These are phyloP conservation scores for Euphorbia schlechtendalii DNA, from an alignment of 441 rosid genomes.

Conservation along the genomic window DNA sequence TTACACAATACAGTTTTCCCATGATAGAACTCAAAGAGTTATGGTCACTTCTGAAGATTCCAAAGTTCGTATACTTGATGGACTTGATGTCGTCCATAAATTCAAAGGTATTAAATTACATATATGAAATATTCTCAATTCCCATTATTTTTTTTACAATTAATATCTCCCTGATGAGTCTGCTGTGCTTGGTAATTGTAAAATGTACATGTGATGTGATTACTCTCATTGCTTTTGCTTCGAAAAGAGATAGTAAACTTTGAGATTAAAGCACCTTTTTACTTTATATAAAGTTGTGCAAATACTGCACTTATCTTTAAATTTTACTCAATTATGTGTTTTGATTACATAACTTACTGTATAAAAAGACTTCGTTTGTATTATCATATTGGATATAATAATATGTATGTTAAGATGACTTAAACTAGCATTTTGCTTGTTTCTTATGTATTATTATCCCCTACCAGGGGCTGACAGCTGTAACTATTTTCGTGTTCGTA, in stretches of 20 bases:
- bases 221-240: not conserved
- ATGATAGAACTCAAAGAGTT: constrained; percentile 42
- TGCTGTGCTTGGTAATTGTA: not conserved
- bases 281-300: not conserved
- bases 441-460: not conserved
- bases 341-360: not conserved
- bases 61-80: constrained; percentile 52
- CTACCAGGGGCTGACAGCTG: not conserved
- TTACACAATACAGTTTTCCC: constrained; percentile 44
- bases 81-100: constrained; percentile 45
- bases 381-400: not conserved
- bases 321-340: not conserved
- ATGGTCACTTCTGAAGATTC: constrained; percentile 78
- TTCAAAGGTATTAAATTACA: constrained; percentile 45
- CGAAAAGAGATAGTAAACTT: not conserved
- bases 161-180: not conserved
- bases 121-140: too few species aligned
- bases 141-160: not conserved
- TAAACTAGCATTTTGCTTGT: not conserved
- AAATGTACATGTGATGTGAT: not conserved
- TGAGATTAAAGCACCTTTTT: not conserved
- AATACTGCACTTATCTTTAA: not conserved
- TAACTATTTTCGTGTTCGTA: not conserved
- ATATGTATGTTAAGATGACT: not conserved
- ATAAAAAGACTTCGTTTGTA: not conserved